phyloP scores from a whole-genome alignment of 2,329 filamentous ascomycete species.

The Curvularia sp. region DNA sequence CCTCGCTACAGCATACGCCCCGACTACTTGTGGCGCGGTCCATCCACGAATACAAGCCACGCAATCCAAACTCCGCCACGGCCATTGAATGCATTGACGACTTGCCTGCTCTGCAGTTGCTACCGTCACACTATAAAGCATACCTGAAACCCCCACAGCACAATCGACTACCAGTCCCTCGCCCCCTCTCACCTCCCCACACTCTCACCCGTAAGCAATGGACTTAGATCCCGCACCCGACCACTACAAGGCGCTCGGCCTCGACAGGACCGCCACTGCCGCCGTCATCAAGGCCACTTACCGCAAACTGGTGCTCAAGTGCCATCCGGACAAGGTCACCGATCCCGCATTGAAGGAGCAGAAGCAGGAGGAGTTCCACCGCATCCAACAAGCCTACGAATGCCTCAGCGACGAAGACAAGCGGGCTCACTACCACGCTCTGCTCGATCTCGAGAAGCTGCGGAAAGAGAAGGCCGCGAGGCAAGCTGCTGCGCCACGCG shows the following conservation, averaged over 20 bases:
- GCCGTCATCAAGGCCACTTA: conserved; percentile 79
- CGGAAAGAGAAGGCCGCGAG: conserved; percentile 62
- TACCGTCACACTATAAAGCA: conserved; percentile 23
- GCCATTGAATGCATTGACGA: conserved; percentile 10
- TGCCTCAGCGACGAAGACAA: conserved; percentile 79
- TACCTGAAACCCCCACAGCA: conserved; percentile 13
- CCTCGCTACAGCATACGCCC: conserved; percentile 11
- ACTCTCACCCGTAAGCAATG: conserved; percentile 62
- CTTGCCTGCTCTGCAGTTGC: conserved; percentile 14
- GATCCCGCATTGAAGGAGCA: conserved; percentile 76
- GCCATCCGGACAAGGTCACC: conserved; percentile 90
- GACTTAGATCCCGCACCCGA: conserved; percentile 64
- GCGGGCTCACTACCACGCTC: conserved; percentile 78
- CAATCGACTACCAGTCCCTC: conserved; percentile 10
- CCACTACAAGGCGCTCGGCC: conserved; percentile 79
- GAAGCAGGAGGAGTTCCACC: conserved; percentile 88
- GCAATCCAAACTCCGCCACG: conserved; percentile 36
- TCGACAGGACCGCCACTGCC: conserved; percentile 73
- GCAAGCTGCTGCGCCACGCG: conserved; percentile 30
- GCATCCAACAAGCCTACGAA: conserved; percentile 92
- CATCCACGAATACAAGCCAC: conserved; percentile 16
- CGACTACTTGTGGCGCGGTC: conserved; percentile 12
- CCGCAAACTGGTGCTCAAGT: conserved; percentile 85
- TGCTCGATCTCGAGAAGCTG: conserved; percentile 70
- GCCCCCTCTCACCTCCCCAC: conserved; percentile 49